Base-by-base conservation (phyloP, 2,329 filamentous ascomycete genomes). In the Pleurostoma richardsiae region DNA sequence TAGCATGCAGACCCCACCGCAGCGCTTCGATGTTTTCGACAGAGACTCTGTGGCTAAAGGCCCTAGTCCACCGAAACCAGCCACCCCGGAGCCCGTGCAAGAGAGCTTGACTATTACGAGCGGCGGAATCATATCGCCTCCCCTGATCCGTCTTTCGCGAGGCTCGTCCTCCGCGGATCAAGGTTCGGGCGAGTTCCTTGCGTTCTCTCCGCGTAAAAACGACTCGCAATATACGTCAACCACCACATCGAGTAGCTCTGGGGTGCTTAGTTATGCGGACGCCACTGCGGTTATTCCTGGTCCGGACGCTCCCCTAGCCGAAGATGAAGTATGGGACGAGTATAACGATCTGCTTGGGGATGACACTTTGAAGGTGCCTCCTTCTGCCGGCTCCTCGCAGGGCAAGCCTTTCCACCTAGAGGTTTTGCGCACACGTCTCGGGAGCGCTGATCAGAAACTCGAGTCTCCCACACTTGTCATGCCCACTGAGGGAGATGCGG, bases 251-350 rank as follows among this genome's bases (percentile, higher is more conserved):
- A 88, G 82, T 58, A 88, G 80, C 56, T 89, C 86, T 3, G 82
- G 80, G 1, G 65, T 77, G 10, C 69, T 76, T 43, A 82, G 78
- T 46, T 82, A 77, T 52, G 74, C 76, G 10, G 77, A 78, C 5
- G 80, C 83, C 4, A 87, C 83, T 11, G 84, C 87, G 5, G 68
- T 89, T 3, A 71, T 87, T 27, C 86, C 86, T 1, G 69, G 72
- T 3, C 73, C 80, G 2, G 73, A 72, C 40, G 80, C 82, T 4
- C 83, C 81, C 0, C 75, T 85, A 4, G 81, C 72, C 1, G 88
- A 95, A 54, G 92, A 96, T 56, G 92, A 96, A 60, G 79, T 96
- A 2, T 97, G 92, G 92, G 85, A 91, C 44, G 92, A 95, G 65
- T 96, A 95, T 60, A 85, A 97, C 54, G 92, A 96, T 56, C 71